Evolutionary conservation across 768 basidiomycete species (phyloP).

Genomic region (Cystoderma amianthinum): DNA sequence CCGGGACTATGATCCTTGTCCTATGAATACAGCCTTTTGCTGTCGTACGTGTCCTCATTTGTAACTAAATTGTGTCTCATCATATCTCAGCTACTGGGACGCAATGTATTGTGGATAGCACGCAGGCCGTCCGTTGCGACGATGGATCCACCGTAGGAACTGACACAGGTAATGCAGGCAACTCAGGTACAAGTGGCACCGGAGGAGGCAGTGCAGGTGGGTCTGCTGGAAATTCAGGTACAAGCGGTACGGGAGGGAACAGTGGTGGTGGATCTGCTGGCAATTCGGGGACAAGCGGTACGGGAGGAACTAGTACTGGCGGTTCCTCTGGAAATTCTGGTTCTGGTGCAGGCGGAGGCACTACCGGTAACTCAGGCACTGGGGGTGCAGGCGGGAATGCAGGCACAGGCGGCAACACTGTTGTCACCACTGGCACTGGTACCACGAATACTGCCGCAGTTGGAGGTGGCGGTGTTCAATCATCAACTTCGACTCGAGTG

Average conservation of each 20-base stretch:
- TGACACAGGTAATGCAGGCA: not conserved
- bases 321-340: constrained; percentile 1
- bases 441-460: not conserved
- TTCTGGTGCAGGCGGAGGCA: not conserved
- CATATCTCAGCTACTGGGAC: constrained; percentile 10
- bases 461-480: not conserved
- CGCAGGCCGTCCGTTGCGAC: constrained; percentile 5
- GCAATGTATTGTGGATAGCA: constrained; percentile 5
- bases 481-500: no score
- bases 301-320: not conserved
- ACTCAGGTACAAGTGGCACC: not conserved
- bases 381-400: not conserved
- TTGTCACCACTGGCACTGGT: not conserved
- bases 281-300: not conserved
- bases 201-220: not conserved
- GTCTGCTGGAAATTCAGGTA: constrained; percentile 1
- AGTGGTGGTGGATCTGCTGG: not conserved
- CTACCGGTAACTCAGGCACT: not conserved
- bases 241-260: not conserved
- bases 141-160: not conserved
- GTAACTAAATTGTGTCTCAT: no score
- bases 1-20: constrained; percentile 8
- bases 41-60: constrained; percentile 17
- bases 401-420: not conserved
- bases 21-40: constrained; percentile 12